These are phyloP conservation scores for Tolypocladium amazonense DNA, from an alignment of 2,329 filamentous ascomycete genomes.

Conservation along the genomic window DNA sequence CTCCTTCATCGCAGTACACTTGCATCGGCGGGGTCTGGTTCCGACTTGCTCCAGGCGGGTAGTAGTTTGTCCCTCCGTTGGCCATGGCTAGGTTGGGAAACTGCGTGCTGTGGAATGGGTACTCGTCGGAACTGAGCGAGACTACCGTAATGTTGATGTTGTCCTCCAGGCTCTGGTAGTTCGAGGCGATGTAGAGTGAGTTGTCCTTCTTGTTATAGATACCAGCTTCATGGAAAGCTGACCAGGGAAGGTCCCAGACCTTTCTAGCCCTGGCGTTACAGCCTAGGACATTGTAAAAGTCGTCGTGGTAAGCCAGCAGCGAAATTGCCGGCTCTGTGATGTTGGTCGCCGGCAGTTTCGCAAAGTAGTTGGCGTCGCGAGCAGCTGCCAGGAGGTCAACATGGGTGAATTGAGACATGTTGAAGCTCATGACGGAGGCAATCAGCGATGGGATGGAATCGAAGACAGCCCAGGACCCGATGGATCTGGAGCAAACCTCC, in stretches of 20 bases:
- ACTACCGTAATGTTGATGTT: conserved; percentile 21
- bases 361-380: conserved; percentile 1
- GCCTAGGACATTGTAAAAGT: conserved; percentile 40
- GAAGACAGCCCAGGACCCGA: not conserved
- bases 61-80: conserved; percentile 11
- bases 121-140: conserved; percentile 8
- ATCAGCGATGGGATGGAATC: not conserved
- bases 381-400: conserved; percentile 2
- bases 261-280: conserved; percentile 11
- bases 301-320: conserved; percentile 29
- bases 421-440: not conserved
- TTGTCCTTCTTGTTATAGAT: conserved; percentile 21
- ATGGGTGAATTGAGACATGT: not conserved
- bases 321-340: conserved; percentile 12
- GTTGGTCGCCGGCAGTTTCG: not conserved
- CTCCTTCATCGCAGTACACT: conserved; percentile 11
- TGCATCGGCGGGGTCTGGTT: conserved; percentile 9
- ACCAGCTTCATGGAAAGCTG: conserved; percentile 47
- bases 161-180: conserved; percentile 25
- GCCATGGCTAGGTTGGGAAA: conserved; percentile 10
- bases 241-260: conserved; percentile 22
- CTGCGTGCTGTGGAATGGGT: conserved; percentile 8
- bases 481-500: not conserved
- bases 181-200: conserved; percentile 7
- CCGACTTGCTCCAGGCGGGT: conserved; percentile 6